Percentiles rank a stretch among this genome's conserved stretches.
These are phyloP conservation scores for Metschnikowia lachancei DNA, from an alignment of 805 yeast species.

Conservation along the genomic window DNA sequence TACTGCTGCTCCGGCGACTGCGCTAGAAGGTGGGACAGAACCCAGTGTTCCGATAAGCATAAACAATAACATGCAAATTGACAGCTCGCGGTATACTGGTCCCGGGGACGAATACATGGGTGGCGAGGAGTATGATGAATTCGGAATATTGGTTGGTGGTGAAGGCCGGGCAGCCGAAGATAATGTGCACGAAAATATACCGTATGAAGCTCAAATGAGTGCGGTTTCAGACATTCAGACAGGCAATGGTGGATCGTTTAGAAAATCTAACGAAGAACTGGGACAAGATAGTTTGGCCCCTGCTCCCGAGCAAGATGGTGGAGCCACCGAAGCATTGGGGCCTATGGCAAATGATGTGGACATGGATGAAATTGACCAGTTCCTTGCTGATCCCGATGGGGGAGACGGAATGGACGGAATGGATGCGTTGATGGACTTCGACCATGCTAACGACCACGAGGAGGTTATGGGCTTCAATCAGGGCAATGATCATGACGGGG, in stretches of 20 bases:
- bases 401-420: constrained; percentile 18
- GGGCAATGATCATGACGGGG: constrained; percentile 2
- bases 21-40: not conserved
- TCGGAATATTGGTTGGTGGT: constrained; percentile 4
- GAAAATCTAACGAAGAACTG: not conserved
- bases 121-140: constrained; percentile 7
- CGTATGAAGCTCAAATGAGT: not conserved
- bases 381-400: constrained; percentile 18
- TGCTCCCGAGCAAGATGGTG: not conserved
- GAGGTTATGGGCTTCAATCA: constrained; percentile 13
- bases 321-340: not conserved
- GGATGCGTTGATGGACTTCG: constrained; percentile 22
- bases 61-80: not conserved
- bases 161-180: not conserved
- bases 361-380: constrained; percentile 22
- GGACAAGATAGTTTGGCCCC: not conserved
- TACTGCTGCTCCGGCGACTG: no score
- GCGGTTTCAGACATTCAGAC: not conserved
- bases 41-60: not conserved
- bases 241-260: not conserved
- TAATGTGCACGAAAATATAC: not conserved
- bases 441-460: constrained; percentile 10
- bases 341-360: constrained; percentile 10
- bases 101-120: not conserved
- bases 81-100: not conserved